Percentiles rank a stretch among this genome's conserved stretches.
Conservation (phyloP, 2,329 filamentous ascomycete species). For the Stemphylium beticola region DNA sequence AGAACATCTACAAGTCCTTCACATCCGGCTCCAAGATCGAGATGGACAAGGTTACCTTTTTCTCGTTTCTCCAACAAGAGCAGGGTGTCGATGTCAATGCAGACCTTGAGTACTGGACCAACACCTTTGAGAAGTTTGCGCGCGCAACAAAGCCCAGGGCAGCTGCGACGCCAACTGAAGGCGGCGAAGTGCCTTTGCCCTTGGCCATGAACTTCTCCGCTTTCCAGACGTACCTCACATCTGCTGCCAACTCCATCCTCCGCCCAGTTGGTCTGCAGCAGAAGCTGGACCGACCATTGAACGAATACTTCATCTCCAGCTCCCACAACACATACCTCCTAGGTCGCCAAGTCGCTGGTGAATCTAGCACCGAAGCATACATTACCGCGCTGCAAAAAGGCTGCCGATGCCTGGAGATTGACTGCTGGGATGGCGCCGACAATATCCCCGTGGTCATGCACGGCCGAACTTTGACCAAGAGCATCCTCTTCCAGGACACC, state of each 20-base stretch:
- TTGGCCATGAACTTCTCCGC: slow-evolving; percentile 76
- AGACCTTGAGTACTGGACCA: slow-evolving; percentile 71
- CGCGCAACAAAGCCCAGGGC: slow-evolving; percentile 41
- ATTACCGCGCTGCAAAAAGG: slow-evolving; percentile 86
- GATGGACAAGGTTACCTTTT: slow-evolving; percentile 75
- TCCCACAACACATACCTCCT: slow-evolving; percentile 98
- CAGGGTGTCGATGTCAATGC: slow-evolving; percentile 79
- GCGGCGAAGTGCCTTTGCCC: slow-evolving; percentile 49
- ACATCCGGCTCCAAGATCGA: slow-evolving; percentile 62
- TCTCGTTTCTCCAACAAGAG: slow-evolving; percentile 72
- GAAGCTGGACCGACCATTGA: slow-evolving; percentile 80
- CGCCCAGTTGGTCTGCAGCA: slow-evolving; percentile 66
- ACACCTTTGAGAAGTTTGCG: slow-evolving; percentile 72
- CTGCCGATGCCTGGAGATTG: slow-evolving; percentile 94
- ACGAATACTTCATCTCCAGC: slow-evolving; percentile 97
- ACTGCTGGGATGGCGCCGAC: slow-evolving; percentile 95
- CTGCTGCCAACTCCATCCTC: slow-evolving; percentile 68
- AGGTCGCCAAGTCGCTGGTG: slow-evolving; percentile 85
- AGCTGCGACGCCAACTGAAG: slow-evolving; percentile 50
- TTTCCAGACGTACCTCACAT: slow-evolving; percentile 65
- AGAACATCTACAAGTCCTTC: slow-evolving; percentile 70
- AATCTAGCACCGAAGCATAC: slow-evolving; percentile 94
- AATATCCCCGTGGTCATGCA: slow-evolving; percentile 90
- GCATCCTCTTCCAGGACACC: slow-evolving; percentile 88
- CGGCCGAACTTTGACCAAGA: slow-evolving; percentile 85